These are phyloP conservation scores for Tuber calosporum DNA, from an alignment of 495 filamentous ascomycete species.

Conservation along the genomic window DNA sequence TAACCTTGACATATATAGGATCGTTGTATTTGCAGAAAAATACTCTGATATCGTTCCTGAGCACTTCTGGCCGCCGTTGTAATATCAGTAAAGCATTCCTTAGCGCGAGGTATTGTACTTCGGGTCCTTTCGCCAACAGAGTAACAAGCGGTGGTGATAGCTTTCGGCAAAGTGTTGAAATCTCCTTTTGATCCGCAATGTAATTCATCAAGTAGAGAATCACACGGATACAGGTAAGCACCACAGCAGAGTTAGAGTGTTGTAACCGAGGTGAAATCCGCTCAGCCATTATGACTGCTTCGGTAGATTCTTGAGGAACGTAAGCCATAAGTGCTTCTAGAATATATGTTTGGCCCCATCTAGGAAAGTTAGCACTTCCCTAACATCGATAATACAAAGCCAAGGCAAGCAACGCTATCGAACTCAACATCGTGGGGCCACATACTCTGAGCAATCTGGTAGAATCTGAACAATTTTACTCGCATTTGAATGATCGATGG, in stretches of 20 bases:
- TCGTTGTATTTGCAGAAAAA: conserved; percentile 99
- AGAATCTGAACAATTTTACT: conserved; percentile 96
- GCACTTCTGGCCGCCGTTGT: conserved; percentile 84
- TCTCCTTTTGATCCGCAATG: conserved; percentile 86
- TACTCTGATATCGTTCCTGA: conserved; percentile 92
- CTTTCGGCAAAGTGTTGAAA: conserved; percentile 81
- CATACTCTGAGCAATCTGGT: conserved; percentile 93
- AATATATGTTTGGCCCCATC: conserved; percentile 99
- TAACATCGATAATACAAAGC: neutral
- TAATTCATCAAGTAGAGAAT: conserved; percentile 99
- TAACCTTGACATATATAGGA: conserved; percentile 98
- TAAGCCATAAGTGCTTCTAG: conserved; percentile 97
- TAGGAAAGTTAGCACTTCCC: conserved; percentile 45
- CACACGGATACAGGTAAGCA: conserved; percentile 89
- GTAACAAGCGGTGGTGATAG: conserved; percentile 93
- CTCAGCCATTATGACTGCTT: conserved; percentile 84
- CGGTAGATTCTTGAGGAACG: conserved; percentile 80
- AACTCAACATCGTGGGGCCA: conserved; percentile 16
- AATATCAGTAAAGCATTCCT: conserved; percentile 91
- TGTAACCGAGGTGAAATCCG: conserved; percentile 88
- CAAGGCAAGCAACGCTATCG: neutral
- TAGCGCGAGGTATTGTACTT: conserved; percentile 93
- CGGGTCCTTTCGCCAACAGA: conserved; percentile 87
- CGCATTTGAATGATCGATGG: conserved; percentile 93
- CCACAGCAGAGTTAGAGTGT: conserved; percentile 92